Base-by-base conservation (phyloP, 148 eudicot genomes). In the Suaeda aralocaspica region DNA sequence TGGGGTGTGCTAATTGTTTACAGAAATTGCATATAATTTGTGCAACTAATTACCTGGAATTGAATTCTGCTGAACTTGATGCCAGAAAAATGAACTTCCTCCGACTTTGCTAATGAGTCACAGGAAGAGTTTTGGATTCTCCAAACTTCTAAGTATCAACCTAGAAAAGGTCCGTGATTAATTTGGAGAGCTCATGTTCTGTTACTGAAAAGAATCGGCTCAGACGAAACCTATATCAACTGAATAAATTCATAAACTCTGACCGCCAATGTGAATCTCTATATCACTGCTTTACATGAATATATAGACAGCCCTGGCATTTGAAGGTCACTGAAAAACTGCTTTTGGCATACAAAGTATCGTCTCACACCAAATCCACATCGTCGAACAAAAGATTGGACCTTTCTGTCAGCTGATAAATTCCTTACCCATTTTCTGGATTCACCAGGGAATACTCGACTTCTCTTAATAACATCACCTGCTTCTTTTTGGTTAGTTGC, bases 261-360 rank as follows among this genome's bases (percentile, higher is more conserved):
- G 15, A 11, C 33, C 58, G 50, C 63, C 51, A 41, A 44, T 49
- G 41, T 52, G 61, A 50, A 21, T 6, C 9, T 46, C 80, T 73
- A 84, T 24, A 85, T 50, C 77, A 83, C 82, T 48, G 73, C 39
- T 74, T 59, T 79, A 72, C 84, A 80, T 34, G 83, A 76, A 79
- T 71, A 72, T 26, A 72, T 60, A 75, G 65, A 57, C 49, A 74
- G 62, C 22, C 71, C 81, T 75, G 68, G 73, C 18, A 66, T 51
- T 56, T 68, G 79, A 53, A 72, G 41, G 25, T 75, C 74, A 1
- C 71, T 57, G 16, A 50, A 41, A 28, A 72, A 49, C 70, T 72
- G 79, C 63, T 66, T 76, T 25, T 63, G 62, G 63, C 66, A 69
- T n/a, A 67, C 46, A 64, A 71, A 63, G 71, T 57, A 48, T 21